phyloP scores from a whole-genome alignment of 768 basidiomycete species.

The Boletus tylopilopsis region DNA sequence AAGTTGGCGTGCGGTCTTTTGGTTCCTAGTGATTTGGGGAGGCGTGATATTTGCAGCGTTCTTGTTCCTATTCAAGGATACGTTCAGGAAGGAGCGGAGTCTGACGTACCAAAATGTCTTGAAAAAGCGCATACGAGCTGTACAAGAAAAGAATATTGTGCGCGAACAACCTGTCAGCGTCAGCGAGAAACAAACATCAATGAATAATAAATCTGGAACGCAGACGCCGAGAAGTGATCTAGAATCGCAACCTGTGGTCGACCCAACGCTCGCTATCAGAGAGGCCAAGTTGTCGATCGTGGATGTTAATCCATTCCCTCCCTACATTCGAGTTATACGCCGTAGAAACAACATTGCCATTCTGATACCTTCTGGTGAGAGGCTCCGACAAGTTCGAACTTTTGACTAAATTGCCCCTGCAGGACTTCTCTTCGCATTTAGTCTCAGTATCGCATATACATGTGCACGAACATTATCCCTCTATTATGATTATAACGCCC shows the following conservation, averaged over 20 bases:
- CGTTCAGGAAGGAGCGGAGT: conserved; percentile 81
- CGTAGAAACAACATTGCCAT: conserved; percentile 66
- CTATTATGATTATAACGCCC: conserved; percentile 63
- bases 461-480: conserved; percentile 66
- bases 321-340: conserved; percentile 55
- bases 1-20: conserved; percentile 82
- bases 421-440: conserved; percentile 71
- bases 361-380: conserved; percentile 37
- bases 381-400: not conserved
- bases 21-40: conserved; percentile 70
- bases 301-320: conserved; percentile 72
- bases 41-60: conserved; percentile 54
- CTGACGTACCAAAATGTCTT: conserved; percentile 70
- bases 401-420: not conserved
- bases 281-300: conserved; percentile 54
- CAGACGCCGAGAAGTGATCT: conserved; percentile 21
- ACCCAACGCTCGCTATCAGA: conserved; percentile 13
- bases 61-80: conserved; percentile 74
- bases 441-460: conserved; percentile 70
- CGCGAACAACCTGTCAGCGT: conserved; percentile 4
- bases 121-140: conserved; percentile 35
- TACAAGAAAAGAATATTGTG: conserved; percentile 12
- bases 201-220: not conserved
- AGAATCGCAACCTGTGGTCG: conserved; percentile 16
- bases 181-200: conserved; percentile 5